Evolutionary conservation across 2,329 filamentous ascomycete species (phyloP), one percentile per base, ranked within the genome.

Genomic region (Colletotrichum simmondsii): DNA sequence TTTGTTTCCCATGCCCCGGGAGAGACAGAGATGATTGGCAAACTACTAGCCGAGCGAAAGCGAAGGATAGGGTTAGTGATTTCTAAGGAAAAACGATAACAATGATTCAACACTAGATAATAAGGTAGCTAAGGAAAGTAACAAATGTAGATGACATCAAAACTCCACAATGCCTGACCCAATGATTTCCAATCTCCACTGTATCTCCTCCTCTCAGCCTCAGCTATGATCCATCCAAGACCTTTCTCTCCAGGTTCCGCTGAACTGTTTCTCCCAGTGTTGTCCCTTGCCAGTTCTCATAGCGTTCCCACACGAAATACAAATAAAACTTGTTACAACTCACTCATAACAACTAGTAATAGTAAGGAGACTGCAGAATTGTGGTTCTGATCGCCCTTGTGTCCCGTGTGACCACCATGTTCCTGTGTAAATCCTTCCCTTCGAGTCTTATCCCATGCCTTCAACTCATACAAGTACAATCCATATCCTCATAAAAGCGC

Each of bases 361-460:
- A 65, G 59, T 42, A 72, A 72, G 70, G 60, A 64, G 56, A 70
- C 24, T 35, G 30, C 70, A 72, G 66, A 57, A 57, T 61, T 72
- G 70, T 72, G 70, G 70, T 72, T 56, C 70, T 70, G 70, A 49
- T 70, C 70, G 59, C 70, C 70, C 70, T 70, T 72, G 70, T 70
- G 70, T 70, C 65, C 66, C 70, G 60, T 72, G 28, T 54, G 52
- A 71, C 58, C 60, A 22, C 42, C 16, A 30, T 53, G 12, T 32
- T 24, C 28, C n/a, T 22, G 19, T 10, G 11, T 49, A 49, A 10
- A 5, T 24, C 19, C 24, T 28, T 28, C 5, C 24, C 52, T 28
- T 24, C 22, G 6, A 12, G 10, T 26, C 10, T 6, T 26, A 24
- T 26, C 22, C 26, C 24, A n/a, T 65, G 6, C 32, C 11, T 16